Evolutionary conservation across 768 basidiomycete species (phyloP).

Genomic region (Leccinum pellstonianum): DNA sequence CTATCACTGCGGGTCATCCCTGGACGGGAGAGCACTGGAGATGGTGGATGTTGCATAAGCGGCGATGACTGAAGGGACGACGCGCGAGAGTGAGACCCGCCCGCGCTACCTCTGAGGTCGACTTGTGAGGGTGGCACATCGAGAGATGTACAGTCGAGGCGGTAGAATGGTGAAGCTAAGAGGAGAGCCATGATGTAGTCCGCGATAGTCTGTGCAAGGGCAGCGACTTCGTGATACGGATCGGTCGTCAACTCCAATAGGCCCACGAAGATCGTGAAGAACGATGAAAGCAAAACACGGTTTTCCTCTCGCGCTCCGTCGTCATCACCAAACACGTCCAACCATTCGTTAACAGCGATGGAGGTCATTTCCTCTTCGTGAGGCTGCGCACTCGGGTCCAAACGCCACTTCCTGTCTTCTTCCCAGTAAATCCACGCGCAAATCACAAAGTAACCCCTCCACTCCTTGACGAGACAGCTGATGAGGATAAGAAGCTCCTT

Average conservation of each 20-base stretch:
- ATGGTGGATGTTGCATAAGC: slow-evolving; percentile 42
- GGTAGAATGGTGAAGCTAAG: slow-evolving; percentile 83
- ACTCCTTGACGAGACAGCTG: slow-evolving; percentile 92
- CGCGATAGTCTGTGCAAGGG: slow-evolving; percentile 84
- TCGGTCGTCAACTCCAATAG: slow-evolving; percentile 91
- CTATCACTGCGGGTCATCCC: slow-evolving; percentile 58
- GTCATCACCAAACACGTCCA: slow-evolving; percentile 62
- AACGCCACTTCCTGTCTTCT: slow-evolving; percentile 72
- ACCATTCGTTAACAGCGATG: slow-evolving; percentile 76
- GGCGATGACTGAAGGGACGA: slow-evolving; percentile 51
- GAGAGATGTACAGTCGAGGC: slow-evolving; percentile 67
- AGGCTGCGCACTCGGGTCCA: slow-evolving; percentile 30
- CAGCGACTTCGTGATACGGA: slow-evolving; percentile 89
- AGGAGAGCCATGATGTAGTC: slow-evolving; percentile 92
- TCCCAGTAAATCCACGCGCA: slow-evolving; percentile 98
- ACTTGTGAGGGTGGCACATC: slow-evolving; percentile 43
- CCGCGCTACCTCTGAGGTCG: slow-evolving; percentile 33
- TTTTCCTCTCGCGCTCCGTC: slow-evolving; percentile 72
- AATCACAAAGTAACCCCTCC: slow-evolving; percentile 93
- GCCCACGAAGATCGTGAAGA: slow-evolving; percentile 89
- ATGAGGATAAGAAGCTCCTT: slow-evolving; percentile 92
- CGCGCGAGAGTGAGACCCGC: slow-evolving; percentile 39
- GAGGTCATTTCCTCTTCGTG: slow-evolving; percentile 72
- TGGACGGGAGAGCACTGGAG: slow-evolving; percentile 50
- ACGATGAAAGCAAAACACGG: slow-evolving; percentile 81